Percentiles rank a stretch among this genome's conserved stretches.
Conservation (phyloP, 257 asterid genomes). For the Ophiorrhiza pumila region DNA sequence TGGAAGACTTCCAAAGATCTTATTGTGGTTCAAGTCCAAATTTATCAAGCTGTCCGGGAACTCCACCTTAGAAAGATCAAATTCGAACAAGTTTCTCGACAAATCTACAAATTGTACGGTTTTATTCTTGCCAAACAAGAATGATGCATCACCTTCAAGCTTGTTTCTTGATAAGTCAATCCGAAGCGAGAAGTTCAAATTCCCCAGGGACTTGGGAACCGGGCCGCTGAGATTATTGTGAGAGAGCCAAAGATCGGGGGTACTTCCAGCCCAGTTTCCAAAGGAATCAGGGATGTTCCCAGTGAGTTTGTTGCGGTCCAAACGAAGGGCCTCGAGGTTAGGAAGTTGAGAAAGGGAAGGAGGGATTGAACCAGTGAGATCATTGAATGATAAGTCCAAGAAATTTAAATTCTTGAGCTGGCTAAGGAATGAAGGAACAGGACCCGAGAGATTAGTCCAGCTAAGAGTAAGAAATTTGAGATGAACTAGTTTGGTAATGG, state of each 20-base stretch:
- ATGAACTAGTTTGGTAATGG: conserved; percentile 35
- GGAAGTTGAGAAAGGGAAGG: conserved; percentile 30
- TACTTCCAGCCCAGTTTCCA: neutral
- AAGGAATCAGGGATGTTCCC: conserved; percentile 23
- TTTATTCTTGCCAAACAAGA: conserved; percentile 45
- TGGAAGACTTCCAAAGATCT: conserved; percentile 39
- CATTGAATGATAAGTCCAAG: conserved; percentile 10
- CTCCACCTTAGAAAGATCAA: conserved; percentile 38
- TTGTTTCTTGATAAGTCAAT: conserved; percentile 46
- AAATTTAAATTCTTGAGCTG: conserved; percentile 24
- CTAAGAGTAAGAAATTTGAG: conserved; percentile 27
- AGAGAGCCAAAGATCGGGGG: conserved; percentile 40
- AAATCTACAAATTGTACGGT: conserved; percentile 17
- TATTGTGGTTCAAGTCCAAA: conserved; percentile 46
- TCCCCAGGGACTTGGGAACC: conserved; percentile 38
- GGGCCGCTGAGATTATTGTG: conserved; percentile 59
- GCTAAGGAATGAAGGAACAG: conserved; percentile 10
- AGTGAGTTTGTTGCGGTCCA: conserved; percentile 50
- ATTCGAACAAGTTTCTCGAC: conserved; percentile 37
- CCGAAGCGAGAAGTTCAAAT: conserved; percentile 22
- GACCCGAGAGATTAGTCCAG: conserved; percentile 27
- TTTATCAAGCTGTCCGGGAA: conserved; percentile 24
- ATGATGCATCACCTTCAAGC: conserved; percentile 54
- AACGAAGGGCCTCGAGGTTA: conserved; percentile 29
- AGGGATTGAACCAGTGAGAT: conserved; percentile 39